Conservation (phyloP, 345 rosid genomes). For the Adansonia digitata region DNA sequence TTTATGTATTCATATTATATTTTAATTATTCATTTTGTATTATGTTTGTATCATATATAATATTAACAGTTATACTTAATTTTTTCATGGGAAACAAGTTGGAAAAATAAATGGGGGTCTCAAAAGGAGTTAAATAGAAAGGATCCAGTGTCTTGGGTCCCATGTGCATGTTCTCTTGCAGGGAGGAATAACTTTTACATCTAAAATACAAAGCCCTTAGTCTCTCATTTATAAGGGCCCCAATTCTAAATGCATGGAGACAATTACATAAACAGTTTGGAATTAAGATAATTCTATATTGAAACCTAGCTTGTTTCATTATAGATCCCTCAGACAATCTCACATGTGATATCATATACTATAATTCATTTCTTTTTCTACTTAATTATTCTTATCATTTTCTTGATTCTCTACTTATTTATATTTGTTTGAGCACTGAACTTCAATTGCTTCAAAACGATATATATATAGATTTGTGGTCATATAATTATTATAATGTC, state of each 20-base stretch:
- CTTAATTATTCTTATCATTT: not conserved
- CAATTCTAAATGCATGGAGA: not conserved
- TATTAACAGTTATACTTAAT: too few relatives aligned
- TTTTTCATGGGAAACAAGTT: conserved; percentile 14
- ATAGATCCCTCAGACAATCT: not conserved
- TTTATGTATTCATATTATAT: too few relatives aligned
- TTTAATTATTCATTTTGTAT: too few relatives aligned
- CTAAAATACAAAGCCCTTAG: not conserved
- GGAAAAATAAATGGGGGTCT: conserved; percentile 5
- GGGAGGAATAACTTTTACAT: conserved; percentile 13
- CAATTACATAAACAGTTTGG: not conserved
- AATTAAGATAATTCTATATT: not conserved
- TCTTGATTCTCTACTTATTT: not conserved
- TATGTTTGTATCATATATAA: too few relatives aligned
- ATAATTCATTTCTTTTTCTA: not conserved
- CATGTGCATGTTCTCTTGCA: conserved; percentile 17
- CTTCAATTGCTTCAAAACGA: not conserved
- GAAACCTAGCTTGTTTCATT: not conserved
- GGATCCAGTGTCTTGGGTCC: conserved; percentile 16
- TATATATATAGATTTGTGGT: not conserved
- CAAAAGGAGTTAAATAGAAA: conserved; percentile 19
- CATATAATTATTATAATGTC: not conserved
- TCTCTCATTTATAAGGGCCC: not conserved
- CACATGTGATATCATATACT: not conserved
- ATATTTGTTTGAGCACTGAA: not conserved